A percentile compares a stretch with the other conserved stretches of the same genome.
Evolutionary conservation across 768 basidiomycete genomes (phyloP).

Genomic region (Boletus rubescentipes): DNA sequence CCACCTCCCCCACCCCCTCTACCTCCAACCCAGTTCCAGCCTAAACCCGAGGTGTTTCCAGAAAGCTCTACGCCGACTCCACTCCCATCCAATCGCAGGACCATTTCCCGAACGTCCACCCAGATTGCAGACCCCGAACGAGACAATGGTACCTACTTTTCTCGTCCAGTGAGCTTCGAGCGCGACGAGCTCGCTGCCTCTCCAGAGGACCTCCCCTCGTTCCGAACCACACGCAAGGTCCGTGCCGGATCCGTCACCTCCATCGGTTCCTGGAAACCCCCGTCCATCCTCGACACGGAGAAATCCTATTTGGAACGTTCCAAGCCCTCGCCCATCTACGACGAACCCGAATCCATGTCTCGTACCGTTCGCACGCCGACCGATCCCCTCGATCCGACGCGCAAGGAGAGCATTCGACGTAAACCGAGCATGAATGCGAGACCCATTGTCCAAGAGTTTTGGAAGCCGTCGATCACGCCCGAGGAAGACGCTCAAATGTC

Average conservation of each 20-base stretch:
- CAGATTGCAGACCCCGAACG: conserved; percentile 25
- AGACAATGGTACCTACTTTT: conserved; percentile 17
- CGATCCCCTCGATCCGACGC: conserved; percentile 23
- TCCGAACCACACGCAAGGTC: conserved; percentile 19
- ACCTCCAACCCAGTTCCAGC: not conserved
- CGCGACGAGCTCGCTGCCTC: conserved; percentile 19
- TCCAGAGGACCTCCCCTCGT: conserved; percentile 17
- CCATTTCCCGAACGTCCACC: conserved; percentile 18
- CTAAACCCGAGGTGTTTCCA: conserved; percentile 3
- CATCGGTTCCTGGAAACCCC: conserved; percentile 27
- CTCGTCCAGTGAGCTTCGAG: conserved; percentile 15
- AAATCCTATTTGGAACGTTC: conserved; percentile 22
- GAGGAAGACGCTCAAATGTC: conserved; percentile 44
- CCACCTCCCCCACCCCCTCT: not conserved
- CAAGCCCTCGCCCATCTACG: conserved; percentile 19
- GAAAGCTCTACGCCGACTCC: conserved; percentile 8
- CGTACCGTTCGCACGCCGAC: conserved; percentile 20
- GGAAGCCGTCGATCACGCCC: conserved; percentile 48
- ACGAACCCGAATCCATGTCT: conserved; percentile 31
- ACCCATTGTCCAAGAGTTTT: conserved; percentile 43
- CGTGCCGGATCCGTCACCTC: conserved; percentile 30
- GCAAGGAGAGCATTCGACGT: conserved; percentile 29
- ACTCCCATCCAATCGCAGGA: conserved; percentile 13
- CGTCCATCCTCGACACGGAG: conserved; percentile 25
- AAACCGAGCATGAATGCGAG: conserved; percentile 36